Evolutionary conservation across 2,329 filamentous ascomycete genomes (phyloP).

Genomic region (Biscogniauxia sp.): DNA sequence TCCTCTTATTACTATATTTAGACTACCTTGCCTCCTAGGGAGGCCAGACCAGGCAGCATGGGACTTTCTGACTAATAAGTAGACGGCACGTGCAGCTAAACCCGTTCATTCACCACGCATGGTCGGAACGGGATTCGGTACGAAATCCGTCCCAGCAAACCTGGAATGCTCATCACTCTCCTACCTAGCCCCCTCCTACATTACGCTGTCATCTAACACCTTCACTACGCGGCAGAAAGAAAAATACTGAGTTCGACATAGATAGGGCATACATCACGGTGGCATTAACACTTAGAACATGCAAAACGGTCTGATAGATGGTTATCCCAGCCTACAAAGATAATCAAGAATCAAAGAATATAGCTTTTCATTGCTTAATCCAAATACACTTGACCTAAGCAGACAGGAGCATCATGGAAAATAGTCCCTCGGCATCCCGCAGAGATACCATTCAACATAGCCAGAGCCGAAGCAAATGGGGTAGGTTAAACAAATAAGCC

Average conservation of each 20-base stretch:
- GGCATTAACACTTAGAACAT: background rate
- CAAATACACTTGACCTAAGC: conserved; percentile 17
- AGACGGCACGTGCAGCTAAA: background rate
- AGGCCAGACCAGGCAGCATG: background rate
- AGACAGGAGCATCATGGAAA: conserved; percentile 8
- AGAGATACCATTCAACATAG: conserved; percentile 2
- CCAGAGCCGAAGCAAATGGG: conserved; percentile 5
- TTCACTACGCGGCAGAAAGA: no score
- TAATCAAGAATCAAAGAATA: conserved; percentile 20
- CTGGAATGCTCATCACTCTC: no score
- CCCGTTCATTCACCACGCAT: no score
- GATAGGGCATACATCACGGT: no score
- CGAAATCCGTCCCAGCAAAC: background rate
- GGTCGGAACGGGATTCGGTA: conserved; percentile 12
- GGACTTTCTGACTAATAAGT: background rate
- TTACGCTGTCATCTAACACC: no score
- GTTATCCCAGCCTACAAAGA: background rate
- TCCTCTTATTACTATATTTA: background rate
- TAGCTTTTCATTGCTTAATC: conserved; percentile 28
- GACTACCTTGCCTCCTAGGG: background rate
- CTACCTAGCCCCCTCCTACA: no score
- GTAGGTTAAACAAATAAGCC: background rate
- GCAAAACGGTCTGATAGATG: background rate
- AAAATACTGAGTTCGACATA: no score
- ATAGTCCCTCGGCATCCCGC: conserved; percentile 6